phyloP scores from a whole-genome alignment of 176 grass and related monocot species.

The Poa annua region DNA sequence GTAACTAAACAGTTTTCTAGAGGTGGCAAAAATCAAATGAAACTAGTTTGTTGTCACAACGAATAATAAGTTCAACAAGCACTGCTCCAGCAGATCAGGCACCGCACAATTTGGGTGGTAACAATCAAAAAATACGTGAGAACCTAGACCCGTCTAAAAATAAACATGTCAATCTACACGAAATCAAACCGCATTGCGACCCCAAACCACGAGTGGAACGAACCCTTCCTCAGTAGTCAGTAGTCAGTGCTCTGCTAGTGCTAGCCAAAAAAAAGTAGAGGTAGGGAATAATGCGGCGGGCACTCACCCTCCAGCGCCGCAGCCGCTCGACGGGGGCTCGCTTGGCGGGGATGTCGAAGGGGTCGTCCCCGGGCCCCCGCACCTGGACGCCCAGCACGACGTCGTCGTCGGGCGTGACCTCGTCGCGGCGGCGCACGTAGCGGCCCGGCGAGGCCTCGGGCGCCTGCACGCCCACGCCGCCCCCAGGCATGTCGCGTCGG shows the following conservation, averaged over 20 bases:
- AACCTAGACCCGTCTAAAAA: not conserved
- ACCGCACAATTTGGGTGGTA: not conserved
- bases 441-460: conserved; percentile 48
- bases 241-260: no score
- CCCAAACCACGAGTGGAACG: not conserved
- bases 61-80: not conserved
- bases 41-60: not conserved
- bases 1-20: not conserved
- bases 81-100: not conserved
- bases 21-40: not conserved
- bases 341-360: conserved; percentile 68
- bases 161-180: not conserved
- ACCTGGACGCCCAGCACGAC: conserved; percentile 36
- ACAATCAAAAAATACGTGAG: not conserved
- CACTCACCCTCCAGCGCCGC: conserved; percentile 65
- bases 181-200: conserved; percentile 14
- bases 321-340: conserved; percentile 59
- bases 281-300: not conserved
- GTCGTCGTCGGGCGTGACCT: conserved; percentile 27
- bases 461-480: conserved; percentile 19
- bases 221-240: no score
- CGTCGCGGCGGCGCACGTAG: conserved; percentile 46
- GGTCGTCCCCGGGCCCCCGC: conserved; percentile 5
- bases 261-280: not conserved
- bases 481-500: conserved; percentile 32